Conservation (phyloP, 768 basidiomycete species). For the Mycena rosella region DNA sequence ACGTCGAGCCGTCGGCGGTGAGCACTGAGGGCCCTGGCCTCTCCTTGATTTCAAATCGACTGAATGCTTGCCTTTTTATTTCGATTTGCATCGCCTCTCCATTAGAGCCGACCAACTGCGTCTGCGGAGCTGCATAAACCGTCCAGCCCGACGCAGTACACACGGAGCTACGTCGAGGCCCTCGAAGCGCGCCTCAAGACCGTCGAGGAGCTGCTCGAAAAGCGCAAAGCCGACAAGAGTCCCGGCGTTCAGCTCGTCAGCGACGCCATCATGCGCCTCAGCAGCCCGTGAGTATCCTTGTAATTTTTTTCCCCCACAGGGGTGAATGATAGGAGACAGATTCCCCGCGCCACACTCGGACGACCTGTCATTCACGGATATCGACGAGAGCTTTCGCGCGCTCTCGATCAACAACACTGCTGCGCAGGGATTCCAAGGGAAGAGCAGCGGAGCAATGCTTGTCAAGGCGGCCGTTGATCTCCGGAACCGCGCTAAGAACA, state of each 20-base stretch:
- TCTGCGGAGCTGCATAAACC: background rate
- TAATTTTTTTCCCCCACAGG: too few species aligned
- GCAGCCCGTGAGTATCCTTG: too few species aligned
- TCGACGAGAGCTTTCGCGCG: conserved; percentile 8
- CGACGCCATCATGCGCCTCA: conserved; percentile 12
- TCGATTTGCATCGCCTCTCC: too few species aligned
- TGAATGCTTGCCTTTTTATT: too few species aligned
- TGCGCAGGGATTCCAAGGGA: conserved; percentile 62
- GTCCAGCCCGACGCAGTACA: background rate
- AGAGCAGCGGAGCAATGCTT: conserved; percentile 69
- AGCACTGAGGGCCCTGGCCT: too few species aligned
- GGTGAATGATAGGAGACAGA: too few species aligned
- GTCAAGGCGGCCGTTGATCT: conserved; percentile 69
- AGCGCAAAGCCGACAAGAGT: conserved; percentile 1
- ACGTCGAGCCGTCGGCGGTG: conserved; percentile 4
- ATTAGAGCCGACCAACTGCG: too few species aligned
- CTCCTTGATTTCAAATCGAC: too few species aligned
- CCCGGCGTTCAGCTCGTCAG: conserved; percentile 14
- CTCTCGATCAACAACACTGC: conserved; percentile 1
- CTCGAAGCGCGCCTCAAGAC: conserved; percentile 19
- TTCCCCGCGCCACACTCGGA: conserved; percentile 20
- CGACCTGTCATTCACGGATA: conserved; percentile 13
- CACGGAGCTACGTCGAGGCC: conserved; percentile 7
- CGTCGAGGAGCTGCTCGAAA: conserved; percentile 16
- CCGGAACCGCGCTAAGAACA: conserved; percentile 55